A percentile compares a stretch with the other conserved stretches of the same genome.
Conservation (phyloP, 2,329 filamentous ascomycete genomes). For the Botrytis deweyae region DNA sequence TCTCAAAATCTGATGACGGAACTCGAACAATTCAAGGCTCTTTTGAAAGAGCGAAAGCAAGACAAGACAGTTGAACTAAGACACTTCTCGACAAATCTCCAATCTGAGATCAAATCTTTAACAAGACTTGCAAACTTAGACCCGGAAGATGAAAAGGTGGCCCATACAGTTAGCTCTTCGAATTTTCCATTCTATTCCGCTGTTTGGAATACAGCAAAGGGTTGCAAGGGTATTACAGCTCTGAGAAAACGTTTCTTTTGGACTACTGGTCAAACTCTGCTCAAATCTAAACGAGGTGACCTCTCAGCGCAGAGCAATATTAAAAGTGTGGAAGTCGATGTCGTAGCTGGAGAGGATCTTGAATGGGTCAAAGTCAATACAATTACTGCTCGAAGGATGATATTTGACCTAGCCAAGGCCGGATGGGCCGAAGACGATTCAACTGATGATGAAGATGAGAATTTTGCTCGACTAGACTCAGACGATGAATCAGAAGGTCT, state of each 20-base stretch:
- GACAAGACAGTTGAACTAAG: constrained; percentile 51
- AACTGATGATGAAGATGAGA: constrained; percentile 46
- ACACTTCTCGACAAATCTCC: constrained; percentile 48
- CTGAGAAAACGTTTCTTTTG: constrained; percentile 57
- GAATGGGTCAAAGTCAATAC: constrained; percentile 70
- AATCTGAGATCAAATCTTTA: constrained; percentile 49
- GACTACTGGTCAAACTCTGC: constrained; percentile 29
- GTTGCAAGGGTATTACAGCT: constrained; percentile 54
- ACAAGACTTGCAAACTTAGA: constrained; percentile 41
- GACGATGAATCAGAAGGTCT: constrained; percentile 50
- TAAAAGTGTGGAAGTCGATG: constrained; percentile 50
- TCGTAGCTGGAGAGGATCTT: constrained; percentile 60
- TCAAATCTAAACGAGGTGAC: constrained; percentile 18
- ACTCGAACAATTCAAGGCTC: constrained; percentile 45
- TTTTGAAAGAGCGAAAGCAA: constrained; percentile 44
- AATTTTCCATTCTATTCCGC: constrained; percentile 65
- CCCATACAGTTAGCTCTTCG: constrained; percentile 61
- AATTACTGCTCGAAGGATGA: constrained; percentile 59
- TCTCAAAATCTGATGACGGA: constrained; percentile 44
- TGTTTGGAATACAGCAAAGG: constrained; percentile 62
- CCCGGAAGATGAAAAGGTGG: constrained; percentile 38
- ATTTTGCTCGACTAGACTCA: constrained; percentile 29
- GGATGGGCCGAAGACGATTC: constrained; percentile 55
- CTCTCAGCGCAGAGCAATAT: constrained; percentile 16
- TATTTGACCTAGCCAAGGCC: constrained; percentile 68